Conservation (phyloP, 345 rosid genomes). For the Xanthoceras sorbifolium region DNA sequence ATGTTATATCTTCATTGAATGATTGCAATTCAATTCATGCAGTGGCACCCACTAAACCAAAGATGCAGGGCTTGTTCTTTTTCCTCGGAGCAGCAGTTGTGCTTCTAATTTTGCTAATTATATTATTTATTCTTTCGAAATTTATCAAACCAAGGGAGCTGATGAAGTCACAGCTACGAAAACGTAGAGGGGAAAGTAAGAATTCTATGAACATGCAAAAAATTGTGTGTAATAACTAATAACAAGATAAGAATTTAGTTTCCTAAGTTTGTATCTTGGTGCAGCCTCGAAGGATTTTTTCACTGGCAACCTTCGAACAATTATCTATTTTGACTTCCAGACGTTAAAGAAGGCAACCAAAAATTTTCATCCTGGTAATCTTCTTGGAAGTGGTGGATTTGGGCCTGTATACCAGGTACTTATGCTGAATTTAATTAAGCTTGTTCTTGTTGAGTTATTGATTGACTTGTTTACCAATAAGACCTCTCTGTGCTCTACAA, state of each 20-base stretch:
- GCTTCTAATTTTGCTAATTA: conserved; percentile 33
- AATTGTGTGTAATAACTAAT: background rate
- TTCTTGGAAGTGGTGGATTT: conserved; percentile 68
- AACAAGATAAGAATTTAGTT: background rate
- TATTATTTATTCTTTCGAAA: conserved; percentile 34
- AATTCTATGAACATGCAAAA: no score
- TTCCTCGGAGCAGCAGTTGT: conserved; percentile 37
- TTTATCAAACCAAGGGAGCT: conserved; percentile 21
- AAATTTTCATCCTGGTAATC: conserved; percentile 50
- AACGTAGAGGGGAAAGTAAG: conserved; percentile 24
- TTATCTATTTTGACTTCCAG: conserved; percentile 51
- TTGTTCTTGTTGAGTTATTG: background rate
- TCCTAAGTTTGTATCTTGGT: background rate
- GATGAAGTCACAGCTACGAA: conserved; percentile 16
- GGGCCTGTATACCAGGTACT: conserved; percentile 64
- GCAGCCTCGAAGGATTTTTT: conserved; percentile 45
- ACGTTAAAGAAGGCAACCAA: conserved; percentile 65
- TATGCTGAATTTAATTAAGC: conserved; percentile 1
- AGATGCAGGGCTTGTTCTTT: conserved; percentile 27
- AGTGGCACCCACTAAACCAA: conserved; percentile 20
- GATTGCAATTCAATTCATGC: conserved; percentile 2
- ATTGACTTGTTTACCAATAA: no score
- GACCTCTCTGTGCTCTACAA: background rate
- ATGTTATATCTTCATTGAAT: background rate
- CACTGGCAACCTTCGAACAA: conserved; percentile 44